These are phyloP conservation scores for Chlamydomonas sphaeroides DNA, from an alignment of 139 green algal species.

Conservation along the genomic window DNA sequence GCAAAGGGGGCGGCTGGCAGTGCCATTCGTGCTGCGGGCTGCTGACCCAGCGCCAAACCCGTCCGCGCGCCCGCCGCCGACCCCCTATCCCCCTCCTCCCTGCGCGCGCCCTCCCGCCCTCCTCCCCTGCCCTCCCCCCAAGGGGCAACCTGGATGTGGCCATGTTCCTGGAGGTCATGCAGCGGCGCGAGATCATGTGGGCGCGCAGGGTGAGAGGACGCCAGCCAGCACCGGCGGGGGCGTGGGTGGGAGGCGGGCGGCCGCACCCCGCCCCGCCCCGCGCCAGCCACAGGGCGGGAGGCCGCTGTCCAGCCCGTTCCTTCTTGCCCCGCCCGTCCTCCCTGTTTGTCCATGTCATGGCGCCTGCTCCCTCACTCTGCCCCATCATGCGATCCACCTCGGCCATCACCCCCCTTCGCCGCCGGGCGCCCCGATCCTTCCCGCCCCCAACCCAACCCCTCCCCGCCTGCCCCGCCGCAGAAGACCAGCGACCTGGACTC, in stretches of 20 bases:
- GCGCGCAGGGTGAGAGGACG: slow-evolving; percentile 4
- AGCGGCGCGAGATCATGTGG: slow-evolving; percentile 36
- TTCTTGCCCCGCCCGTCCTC: not conserved
- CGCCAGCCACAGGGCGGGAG: no score
- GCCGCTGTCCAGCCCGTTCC: not conserved
- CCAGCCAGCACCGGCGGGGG: not conserved
- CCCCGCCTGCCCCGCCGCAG: not conserved
- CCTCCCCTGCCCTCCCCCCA: no score
- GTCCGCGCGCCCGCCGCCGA: no score
- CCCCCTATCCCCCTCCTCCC: no score
- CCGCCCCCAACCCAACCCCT: no score
- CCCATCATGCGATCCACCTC: not conserved
- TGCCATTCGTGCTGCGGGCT: no score
- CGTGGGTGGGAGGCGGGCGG: no score
- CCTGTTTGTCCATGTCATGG: not conserved
- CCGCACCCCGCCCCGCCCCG: no score
- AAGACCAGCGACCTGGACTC: not conserved
- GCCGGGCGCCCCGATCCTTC: not conserved
- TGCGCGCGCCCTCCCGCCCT: no score
- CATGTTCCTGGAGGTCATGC: slow-evolving; percentile 35
- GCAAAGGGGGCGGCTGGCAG: no score
- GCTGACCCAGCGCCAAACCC: no score
- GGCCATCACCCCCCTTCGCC: no score
- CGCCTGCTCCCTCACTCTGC: not conserved
- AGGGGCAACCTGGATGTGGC: slow-evolving; percentile 2